phyloP scores from a whole-genome alignment of 371 early-diverging fungal species.

The Actinomortierella wolfii region DNA sequence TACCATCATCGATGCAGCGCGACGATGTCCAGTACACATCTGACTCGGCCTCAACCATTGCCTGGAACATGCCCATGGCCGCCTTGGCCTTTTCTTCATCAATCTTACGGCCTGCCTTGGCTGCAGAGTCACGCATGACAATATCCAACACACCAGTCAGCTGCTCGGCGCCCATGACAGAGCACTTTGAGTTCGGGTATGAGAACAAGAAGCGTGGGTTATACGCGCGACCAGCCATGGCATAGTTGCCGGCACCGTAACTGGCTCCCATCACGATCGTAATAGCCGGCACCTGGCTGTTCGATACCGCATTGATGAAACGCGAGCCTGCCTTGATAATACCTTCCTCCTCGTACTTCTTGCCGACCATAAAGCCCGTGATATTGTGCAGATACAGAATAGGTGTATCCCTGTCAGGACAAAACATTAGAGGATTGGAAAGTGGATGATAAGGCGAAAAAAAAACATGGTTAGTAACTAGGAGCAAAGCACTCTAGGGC shows the following conservation, averaged over 20 bases:
- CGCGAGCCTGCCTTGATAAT: conserved; percentile 80
- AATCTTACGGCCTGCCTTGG: conserved; percentile 54
- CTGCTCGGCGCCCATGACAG: conserved; percentile 82
- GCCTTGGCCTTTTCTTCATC: conserved; percentile 64
- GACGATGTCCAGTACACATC: conserved; percentile 77
- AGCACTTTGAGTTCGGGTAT: conserved; percentile 79
- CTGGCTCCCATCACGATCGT: conserved; percentile 79
- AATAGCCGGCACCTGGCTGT: conserved; percentile 73
- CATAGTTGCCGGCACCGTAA: conserved; percentile 85
- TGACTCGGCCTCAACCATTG: conserved; percentile 69
- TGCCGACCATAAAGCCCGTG: conserved; percentile 85
- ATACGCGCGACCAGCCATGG: conserved; percentile 79
- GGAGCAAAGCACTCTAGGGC: no score
- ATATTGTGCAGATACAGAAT: conserved; percentile 76
- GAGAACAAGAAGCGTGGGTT: conserved; percentile 77
- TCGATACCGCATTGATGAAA: conserved; percentile 80
- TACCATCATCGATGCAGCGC: conserved; percentile 69
- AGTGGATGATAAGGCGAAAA: conserved; percentile 3
- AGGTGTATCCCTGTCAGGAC: conserved; percentile 57
- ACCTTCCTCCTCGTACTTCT: conserved; percentile 75
- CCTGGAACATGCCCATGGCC: conserved; percentile 65
- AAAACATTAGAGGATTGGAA: neutral
- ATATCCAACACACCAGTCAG: conserved; percentile 75
- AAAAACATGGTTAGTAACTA: neutral
- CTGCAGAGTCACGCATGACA: conserved; percentile 71